Conservation (phyloP, 1,139 yeast genomes). For the Sugiyamaella grinbergsii region DNA sequence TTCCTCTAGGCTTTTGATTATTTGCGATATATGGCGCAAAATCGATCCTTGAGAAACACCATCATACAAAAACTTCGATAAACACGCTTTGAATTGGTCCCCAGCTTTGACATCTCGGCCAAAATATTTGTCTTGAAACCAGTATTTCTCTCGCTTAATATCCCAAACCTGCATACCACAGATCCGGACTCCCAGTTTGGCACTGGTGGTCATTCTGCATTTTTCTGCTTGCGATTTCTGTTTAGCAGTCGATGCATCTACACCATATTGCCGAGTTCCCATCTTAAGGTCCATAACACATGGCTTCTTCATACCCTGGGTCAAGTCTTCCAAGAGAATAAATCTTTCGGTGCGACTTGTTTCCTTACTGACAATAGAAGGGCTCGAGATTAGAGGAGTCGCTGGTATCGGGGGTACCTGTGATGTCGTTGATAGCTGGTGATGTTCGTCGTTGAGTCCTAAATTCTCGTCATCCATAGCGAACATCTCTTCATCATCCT, state of each 20-base stretch:
- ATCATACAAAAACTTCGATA: slow-evolving; percentile 78
- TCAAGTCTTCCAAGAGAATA: slow-evolving; percentile 87
- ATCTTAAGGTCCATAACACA: slow-evolving; percentile 93
- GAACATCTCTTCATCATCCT: slow-evolving; percentile 29
- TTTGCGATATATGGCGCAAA: slow-evolving; percentile 64
- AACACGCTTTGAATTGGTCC: slow-evolving; percentile 68
- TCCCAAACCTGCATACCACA: slow-evolving; percentile 96
- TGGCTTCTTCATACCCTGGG: slow-evolving; percentile 77
- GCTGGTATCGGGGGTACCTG: neutral
- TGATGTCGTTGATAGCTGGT: neutral
- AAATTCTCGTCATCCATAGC: slow-evolving; percentile 34
- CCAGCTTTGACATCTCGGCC: slow-evolving; percentile 83
- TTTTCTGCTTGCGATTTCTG: slow-evolving; percentile 79
- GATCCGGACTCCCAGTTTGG: slow-evolving; percentile 81
- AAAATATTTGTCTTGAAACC: slow-evolving; percentile 84
- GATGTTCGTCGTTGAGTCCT: slow-evolving; percentile 2
- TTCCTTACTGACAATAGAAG: slow-evolving; percentile 18
- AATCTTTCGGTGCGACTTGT: slow-evolving; percentile 66
- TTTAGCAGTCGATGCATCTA: slow-evolving; percentile 75
- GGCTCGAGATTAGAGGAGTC: neutral
- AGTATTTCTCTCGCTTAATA: slow-evolving; percentile 48
- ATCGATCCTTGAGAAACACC: slow-evolving; percentile 63
- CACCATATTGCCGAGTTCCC: slow-evolving; percentile 99
- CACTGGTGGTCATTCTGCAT: slow-evolving; percentile 79
- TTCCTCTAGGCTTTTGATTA: slow-evolving; percentile 61